Evolutionary conservation across 1,139 yeast genomes (phyloP).

Genomic region (Geotrichum fermentans): DNA sequence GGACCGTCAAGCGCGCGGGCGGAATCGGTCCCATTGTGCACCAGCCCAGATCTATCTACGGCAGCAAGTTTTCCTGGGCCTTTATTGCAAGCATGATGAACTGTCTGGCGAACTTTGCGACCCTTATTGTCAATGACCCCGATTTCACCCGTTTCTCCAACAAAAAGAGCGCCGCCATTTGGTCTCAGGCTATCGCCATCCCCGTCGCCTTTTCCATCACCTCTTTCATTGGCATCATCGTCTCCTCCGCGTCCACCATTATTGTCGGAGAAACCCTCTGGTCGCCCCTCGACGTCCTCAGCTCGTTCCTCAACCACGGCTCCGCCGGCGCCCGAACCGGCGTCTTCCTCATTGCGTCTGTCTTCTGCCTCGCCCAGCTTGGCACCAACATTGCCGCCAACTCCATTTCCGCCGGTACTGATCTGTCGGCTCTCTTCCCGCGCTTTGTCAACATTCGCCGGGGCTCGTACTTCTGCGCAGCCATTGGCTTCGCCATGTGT

Average conservation of each 20-base stretch:
- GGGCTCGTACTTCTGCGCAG: constrained; percentile 75
- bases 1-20: constrained; percentile 73
- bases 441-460: constrained; percentile 76
- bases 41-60: constrained; percentile 46
- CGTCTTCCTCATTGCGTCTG: constrained; percentile 70
- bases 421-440: constrained; percentile 79
- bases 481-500: constrained; percentile 68
- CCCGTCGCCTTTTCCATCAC: constrained; percentile 78
- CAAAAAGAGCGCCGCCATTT: constrained; percentile 45
- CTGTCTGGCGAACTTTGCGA: constrained; percentile 78
- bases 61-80: constrained; percentile 73
- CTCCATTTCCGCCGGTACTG: constrained; percentile 86
- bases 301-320: constrained; percentile 56
- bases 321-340: constrained; percentile 78
- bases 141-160: constrained; percentile 83
- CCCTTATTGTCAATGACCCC: constrained; percentile 81
- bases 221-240: constrained; percentile 79
- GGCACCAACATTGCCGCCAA: constrained; percentile 93
- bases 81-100: constrained; percentile 75
- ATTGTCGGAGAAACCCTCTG: constrained; percentile 70
- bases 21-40: constrained; percentile 68
- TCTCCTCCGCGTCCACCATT: constrained; percentile 71
- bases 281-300: constrained; percentile 80
- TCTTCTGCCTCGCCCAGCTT: constrained; percentile 78
- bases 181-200: constrained; percentile 58